Percentiles rank a stretch among this genome's conserved stretches.
Evolutionary conservation across 148 eudicot genomes (phyloP).

Genomic region (Heliosperma pusillum): DNA sequence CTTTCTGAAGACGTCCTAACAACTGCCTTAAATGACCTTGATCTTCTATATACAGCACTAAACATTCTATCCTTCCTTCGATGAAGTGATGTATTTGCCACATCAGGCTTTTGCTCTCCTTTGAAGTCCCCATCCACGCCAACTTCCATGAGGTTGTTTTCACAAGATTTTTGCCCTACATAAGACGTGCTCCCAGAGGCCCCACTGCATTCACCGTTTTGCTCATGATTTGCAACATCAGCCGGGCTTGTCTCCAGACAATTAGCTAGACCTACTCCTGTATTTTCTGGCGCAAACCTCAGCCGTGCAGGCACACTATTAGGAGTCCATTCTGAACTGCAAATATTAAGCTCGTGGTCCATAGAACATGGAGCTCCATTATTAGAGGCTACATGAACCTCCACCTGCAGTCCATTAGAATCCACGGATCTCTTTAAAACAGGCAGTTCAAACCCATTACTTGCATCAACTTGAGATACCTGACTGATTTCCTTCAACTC

Average conservation of each 20-base stretch:
- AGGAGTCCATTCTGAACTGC: conserved; percentile 24
- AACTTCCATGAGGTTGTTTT: conserved; percentile 20
- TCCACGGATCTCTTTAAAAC: conserved; percentile 21
- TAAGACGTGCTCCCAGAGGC: conserved; percentile 18
- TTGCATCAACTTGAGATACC: conserved; percentile 15
- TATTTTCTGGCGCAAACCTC: conserved; percentile 33
- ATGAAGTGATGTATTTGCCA: conserved; percentile 31
- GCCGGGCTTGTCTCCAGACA: conserved; percentile 20
- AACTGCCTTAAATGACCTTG: conserved; percentile 47
- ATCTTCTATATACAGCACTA: conserved; percentile 85
- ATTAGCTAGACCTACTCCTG: conserved; percentile 24
- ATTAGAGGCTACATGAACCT: conserved; percentile 23
- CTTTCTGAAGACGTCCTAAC: conserved; percentile 42
- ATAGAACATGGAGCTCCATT: conserved; percentile 25
- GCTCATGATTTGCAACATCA: conserved; percentile 24
- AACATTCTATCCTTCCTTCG: conserved; percentile 59
- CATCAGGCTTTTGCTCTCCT: conserved; percentile 31
- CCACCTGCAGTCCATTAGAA: conserved; percentile 29
- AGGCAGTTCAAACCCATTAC: conserved; percentile 15
- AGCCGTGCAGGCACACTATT: conserved; percentile 35
- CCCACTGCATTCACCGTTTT: conserved; percentile 23
- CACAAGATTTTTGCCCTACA: conserved; percentile 25
- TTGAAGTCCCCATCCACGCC: conserved; percentile 28
- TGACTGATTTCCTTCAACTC: conserved; percentile 25
- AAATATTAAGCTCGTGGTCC: conserved; percentile 22